Percentiles rank a stretch among this genome's conserved stretches.
phyloP scores from a whole-genome alignment of 164 flowering plant species.

The Warburgia ugandensis region DNA sequence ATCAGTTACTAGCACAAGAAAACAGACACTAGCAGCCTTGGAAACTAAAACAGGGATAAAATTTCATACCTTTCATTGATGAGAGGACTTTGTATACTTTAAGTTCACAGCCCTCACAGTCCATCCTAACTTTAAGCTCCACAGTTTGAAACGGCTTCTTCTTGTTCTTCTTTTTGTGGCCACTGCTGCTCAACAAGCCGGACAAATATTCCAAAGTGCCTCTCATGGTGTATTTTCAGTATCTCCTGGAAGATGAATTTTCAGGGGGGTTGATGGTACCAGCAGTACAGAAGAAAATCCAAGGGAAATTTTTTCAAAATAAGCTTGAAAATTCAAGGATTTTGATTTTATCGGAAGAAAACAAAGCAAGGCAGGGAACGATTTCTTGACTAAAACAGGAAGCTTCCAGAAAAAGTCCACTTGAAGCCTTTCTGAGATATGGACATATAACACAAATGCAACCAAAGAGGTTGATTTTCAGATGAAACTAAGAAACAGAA shows the following conservation, averaged over 20 bases:
- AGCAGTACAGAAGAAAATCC: not conserved
- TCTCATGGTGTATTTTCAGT: conserved; percentile 22
- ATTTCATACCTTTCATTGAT: conserved; percentile 49
- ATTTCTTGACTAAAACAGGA: not conserved
- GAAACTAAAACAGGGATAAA: not conserved
- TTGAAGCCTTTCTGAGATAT: too few relatives aligned
- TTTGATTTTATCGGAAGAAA: conserved; percentile 1
- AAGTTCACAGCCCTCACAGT: conserved; percentile 80
- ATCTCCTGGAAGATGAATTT: not conserved
- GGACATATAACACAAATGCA: too few relatives aligned
- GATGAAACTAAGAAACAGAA: not conserved
- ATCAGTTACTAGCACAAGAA: not conserved
- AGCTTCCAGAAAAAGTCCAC: too few relatives aligned
- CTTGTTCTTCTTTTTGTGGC: conserved; percentile 27
- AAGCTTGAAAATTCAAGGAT: conserved; percentile 4
- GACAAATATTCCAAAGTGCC: conserved; percentile 66
- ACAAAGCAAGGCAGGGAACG: too few relatives aligned
- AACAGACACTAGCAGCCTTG: not conserved
- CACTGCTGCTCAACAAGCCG: conserved; percentile 32
- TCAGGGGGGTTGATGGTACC: not conserved
- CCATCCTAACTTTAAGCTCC: conserved; percentile 75
- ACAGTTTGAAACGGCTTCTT: conserved; percentile 60
- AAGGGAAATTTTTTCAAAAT: not conserved
- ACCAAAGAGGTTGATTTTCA: not conserved
- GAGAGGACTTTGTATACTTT: conserved; percentile 61